Base-by-base conservation (phyloP, 2,329 filamentous ascomycete genomes). In the Cladophialophora chaetospira region DNA sequence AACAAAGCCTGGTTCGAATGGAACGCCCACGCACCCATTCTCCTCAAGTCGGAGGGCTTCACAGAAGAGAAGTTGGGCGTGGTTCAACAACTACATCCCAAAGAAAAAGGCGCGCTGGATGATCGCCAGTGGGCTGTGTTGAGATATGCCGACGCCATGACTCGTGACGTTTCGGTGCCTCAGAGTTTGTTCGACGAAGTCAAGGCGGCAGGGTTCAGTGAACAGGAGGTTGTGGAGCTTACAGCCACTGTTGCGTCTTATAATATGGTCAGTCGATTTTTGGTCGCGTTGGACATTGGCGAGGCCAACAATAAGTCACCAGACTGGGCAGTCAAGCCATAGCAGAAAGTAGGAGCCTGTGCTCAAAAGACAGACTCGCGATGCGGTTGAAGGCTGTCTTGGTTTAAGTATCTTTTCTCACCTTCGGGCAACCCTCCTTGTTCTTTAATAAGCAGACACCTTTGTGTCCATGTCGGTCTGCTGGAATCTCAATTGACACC, bases 1-100 rank as follows among this genome's bases (percentile, higher is more conserved):
- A 96, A 95, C 73, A 73, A 80, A 15, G 91, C 91, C 1, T 90
- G 88, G 85, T 95, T 91, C 72, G 91, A 96, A 72, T 95, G 89
- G 90, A 82, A 76, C 31, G 83, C 89, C 53, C 91, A 96, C 69
- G 86, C 85, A 13, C 89, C 89, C 1, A 75, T 93, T n/a, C 77
- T 93, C 11, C 80, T 81, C 3, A 75, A 78, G 6, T 74, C 75
- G 5, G 84, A 78, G 0, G 85, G 86, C 4, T 79, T 89, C 4
- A 72, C 75, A 15, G 72, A 78, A 28, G 77, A 74, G 29, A 74
- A 73, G 15, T 58, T 79, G 28, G 68, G 71, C 13, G 79, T 75
- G 5, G 72, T 87, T 65, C 74, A 79, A 53, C 68, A 68, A 10
- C 57, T 70, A 8, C 65, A 71, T 17, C 72, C 63, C 21, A 73